Base-by-base conservation (phyloP, 2,329 filamentous ascomycete species). In the Shiraia bambusicola region DNA sequence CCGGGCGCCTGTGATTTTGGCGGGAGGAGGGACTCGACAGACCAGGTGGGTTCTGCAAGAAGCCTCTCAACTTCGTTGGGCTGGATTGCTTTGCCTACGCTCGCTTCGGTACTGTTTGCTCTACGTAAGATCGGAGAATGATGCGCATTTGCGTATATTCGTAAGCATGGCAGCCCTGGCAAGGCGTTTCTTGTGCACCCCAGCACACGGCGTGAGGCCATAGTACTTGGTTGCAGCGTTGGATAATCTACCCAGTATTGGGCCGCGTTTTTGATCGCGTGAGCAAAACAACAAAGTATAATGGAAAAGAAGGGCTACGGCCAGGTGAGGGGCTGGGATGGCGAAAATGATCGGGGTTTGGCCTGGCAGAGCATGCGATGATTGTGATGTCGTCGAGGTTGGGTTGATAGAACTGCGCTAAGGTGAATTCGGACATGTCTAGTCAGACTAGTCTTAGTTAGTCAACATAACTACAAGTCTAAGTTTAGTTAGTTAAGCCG, bases 31-130 rank as follows among this genome's bases (percentile, higher is more conserved):
- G 86, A 84, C 25, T 81, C 75, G 52, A 94, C 84, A 32, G 91
- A 95, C 91, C 91, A 96, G 34, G 80, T 85, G 15, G 91, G 89
- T 45, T 78, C 77, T 12, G 81, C 77, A 39, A 92, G 81, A 24
- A 75, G 62, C 24, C 64, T 43, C 14, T 72, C 62, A 12, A 74
- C 50, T 16, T 68, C 56, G 30, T 53, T 49, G 17, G 56, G 52
- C 34, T 54, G 44, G 12, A 59, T 49, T n/a, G 54, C 49, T 34
- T 28, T 34, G 22, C 29, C 41, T 34, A 43, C 29, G 12, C 10
- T 43, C 13, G 42, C 34, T 12, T 33, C n/a, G 12, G 31, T 16
- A 13, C 16, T 3, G 10, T 22, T 26, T 2, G 13, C n/a, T 26
- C 24, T 8, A 5, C 25, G 15, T 39, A 15, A 13, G 10, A 33